A percentile compares a stretch with the other conserved stretches of the same genome.
Evolutionary conservation across 1,284 basidiomycete species (phyloP).

Genomic region (Apiotrichum siamense): DNA sequence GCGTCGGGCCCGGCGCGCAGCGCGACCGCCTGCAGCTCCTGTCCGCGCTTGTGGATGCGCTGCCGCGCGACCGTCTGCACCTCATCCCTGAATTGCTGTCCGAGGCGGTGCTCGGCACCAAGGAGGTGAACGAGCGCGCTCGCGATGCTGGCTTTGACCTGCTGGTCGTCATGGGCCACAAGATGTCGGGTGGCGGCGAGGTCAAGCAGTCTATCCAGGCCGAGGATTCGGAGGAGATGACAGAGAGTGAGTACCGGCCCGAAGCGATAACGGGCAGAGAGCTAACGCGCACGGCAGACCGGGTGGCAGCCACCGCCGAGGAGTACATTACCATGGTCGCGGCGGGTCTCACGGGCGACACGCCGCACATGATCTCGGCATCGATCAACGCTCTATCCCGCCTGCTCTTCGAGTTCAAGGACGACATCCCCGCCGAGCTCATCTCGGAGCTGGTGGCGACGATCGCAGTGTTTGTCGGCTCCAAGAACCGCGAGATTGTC

Average conservation of each 20-base stretch:
- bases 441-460: conserved; percentile 82
- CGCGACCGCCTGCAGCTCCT: conserved; percentile 81
- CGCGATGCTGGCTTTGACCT: conserved; percentile 84
- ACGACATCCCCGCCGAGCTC: conserved; percentile 66
- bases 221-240: conserved; percentile 61
- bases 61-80: conserved; percentile 70
- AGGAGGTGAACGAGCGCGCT: conserved; percentile 92
- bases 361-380: conserved; percentile 97
- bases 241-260: conserved; percentile 53
- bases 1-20: conserved; percentile 78
- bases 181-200: conserved; percentile 81
- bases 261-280: conserved; percentile 1
- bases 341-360: conserved; percentile 86
- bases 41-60: conserved; percentile 61
- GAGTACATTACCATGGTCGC: conserved; percentile 98
- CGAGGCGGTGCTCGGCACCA: conserved; percentile 94
- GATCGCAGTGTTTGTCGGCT: conserved; percentile 80
- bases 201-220: conserved; percentile 69
- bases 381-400: conserved; percentile 90
- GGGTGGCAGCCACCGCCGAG: conserved; percentile 71
- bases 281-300: conserved; percentile 7
- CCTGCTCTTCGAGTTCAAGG: conserved; percentile 94
- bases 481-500: conserved; percentile 94
- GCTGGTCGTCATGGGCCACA: conserved; percentile 83
- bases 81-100: conserved; percentile 84